Conservation (phyloP, 108 stramenopile genomes). For the Cyclostephanos invisitatus region DNA sequence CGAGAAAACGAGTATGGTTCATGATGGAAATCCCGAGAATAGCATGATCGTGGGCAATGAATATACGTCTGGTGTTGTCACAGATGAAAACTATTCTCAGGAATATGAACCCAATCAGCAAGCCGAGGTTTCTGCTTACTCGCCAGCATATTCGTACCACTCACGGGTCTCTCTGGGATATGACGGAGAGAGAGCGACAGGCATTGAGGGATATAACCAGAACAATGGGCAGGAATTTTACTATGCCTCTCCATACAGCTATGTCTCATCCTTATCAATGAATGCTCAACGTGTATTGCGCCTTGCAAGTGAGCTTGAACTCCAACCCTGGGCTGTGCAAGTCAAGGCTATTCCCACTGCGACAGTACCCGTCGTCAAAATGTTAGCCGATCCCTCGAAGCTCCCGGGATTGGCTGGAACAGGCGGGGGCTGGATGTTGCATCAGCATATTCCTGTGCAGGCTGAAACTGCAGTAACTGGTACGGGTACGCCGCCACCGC, state of each 20-base stretch:
- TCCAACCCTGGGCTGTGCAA: conserved; percentile 87
- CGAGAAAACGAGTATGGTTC: not conserved
- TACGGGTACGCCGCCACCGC: conserved; percentile 17
- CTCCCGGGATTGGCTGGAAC: conserved; percentile 56
- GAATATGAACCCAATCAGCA: conserved; percentile 18
- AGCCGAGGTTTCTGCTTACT: not conserved
- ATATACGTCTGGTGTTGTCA: not conserved
- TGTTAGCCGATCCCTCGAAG: conserved; percentile 82
- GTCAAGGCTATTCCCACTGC: conserved; percentile 91
- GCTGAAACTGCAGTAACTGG: not conserved
- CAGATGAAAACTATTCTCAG: conserved; percentile 11
- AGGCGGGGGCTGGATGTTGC: conserved; percentile 51
- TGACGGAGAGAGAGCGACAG: conserved; percentile 8
- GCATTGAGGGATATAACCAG: conserved; percentile 39
- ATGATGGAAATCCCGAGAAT: not conserved
- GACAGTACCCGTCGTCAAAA: conserved; percentile 85
- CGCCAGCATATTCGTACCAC: conserved; percentile 7
- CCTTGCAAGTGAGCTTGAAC: conserved; percentile 81
- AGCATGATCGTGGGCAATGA: conserved; percentile 6
- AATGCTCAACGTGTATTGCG: conserved; percentile 77
- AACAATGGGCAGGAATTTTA: conserved; percentile 38
- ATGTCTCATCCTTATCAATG: conserved; percentile 50
- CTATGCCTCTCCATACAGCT: conserved; percentile 42
- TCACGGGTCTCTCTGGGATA: conserved; percentile 4
- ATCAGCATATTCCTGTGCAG: conserved; percentile 43